Evolutionary conservation across 495 filamentous ascomycete species (phyloP), one percentile per base, ranked within the genome.

Genomic region (Neurospora sp.): DNA sequence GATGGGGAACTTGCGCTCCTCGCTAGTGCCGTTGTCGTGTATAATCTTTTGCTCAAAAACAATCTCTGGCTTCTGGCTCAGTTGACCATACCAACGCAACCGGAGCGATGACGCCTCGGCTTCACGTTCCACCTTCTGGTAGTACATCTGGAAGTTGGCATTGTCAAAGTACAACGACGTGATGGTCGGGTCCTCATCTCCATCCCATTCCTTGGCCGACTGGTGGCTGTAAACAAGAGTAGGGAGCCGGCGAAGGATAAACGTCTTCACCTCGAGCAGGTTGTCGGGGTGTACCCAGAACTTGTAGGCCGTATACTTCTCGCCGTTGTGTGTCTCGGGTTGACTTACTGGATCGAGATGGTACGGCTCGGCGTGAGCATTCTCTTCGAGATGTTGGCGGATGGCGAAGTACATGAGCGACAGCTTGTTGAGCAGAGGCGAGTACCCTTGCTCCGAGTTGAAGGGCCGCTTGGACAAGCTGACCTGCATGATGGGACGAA

Each of bases 251-350:
- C 96, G 92, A 7, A 98, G 87, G 72, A 99, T 96, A 70, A 91
- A 90, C 14, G 96, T 98, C 84, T 98, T 98, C 74, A 97, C 92
- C 82, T 99, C 96, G 69, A 98, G 88, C 14, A 98, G 84, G 79
- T 99, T 98, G 75, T 98, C 96, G 1, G 88, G 84, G 78, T 99
- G 96, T 16, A 99, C 91, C 96, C 96, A 99, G 84, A 98, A 99
- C 84, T 98, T 99, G 81, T 96, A 89, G 35, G 94, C 93, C n/a
- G 88, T 92, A 79, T 96, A 98, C 71, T 86, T 86, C 76, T 95
- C 86, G 35, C 86, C 86, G 69, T 87, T 86, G 73, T 84, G 84
- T 45, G 81, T 83, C 72, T 81, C 83, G 69, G 80, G 77, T 74
- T 79, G 78, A 74, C 77, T 79, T 31, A 82, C 79, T 35, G 82